phyloP scores from a whole-genome alignment of 176 grass and related monocot genomes.

The Triticum monococcum region DNA sequence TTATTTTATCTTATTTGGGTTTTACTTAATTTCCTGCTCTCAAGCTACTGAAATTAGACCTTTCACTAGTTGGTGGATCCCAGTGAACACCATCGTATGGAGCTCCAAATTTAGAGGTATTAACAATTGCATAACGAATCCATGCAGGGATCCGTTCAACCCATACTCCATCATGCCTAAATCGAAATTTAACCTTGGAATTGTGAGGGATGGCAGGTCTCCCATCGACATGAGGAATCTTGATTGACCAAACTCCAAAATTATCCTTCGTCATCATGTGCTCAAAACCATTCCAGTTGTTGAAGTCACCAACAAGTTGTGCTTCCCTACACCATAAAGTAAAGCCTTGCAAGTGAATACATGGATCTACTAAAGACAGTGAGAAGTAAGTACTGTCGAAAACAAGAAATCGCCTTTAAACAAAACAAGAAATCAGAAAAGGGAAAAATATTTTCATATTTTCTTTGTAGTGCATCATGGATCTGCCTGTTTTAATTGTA shows the following conservation, averaged over 20 bases:
- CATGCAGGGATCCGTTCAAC: slow-evolving; percentile 78
- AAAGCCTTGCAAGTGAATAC: slow-evolving; percentile 20
- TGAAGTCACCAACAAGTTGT: slow-evolving; percentile 92
- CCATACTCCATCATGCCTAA: slow-evolving; percentile 74
- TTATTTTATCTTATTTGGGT: background rate
- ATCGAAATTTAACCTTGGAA: slow-evolving; percentile 89
- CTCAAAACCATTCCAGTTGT: slow-evolving; percentile 73
- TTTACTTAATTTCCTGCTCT: background rate
- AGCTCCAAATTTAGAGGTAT: slow-evolving; percentile 70
- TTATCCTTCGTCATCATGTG: slow-evolving; percentile 74
- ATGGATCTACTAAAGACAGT: background rate
- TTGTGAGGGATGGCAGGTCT: slow-evolving; percentile 71
- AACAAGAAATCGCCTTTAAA: background rate
- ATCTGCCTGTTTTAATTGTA: background rate
- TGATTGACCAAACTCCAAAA: slow-evolving; percentile 91
- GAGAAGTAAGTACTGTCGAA: background rate
- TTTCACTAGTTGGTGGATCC: slow-evolving; percentile 78
- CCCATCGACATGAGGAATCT: slow-evolving; percentile 52
- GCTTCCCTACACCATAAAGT: slow-evolving; percentile 63
- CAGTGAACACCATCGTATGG: slow-evolving; percentile 87
- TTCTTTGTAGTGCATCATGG: background rate
- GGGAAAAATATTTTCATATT: background rate
- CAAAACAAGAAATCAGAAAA: background rate
- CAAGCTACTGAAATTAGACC: slow-evolving; percentile 29
- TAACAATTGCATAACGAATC: slow-evolving; percentile 78